Conservation (phyloP, 495 filamentous ascomycete genomes). For the Corynascus novoguineensis region DNA sequence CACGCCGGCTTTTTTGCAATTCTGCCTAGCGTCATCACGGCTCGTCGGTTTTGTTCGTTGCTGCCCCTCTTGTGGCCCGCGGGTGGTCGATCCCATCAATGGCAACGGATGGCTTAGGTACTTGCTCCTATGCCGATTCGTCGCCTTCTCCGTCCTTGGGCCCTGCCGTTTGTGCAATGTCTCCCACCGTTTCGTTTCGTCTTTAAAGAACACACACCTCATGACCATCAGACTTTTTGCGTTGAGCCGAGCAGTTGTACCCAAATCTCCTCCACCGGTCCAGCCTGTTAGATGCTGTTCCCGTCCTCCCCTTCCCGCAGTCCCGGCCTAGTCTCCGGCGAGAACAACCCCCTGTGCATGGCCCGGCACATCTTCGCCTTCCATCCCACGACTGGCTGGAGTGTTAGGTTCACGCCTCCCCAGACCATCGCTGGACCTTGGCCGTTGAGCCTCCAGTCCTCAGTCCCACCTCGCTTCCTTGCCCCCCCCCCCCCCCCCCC, state of each 20-base stretch:
- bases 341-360: constrained; percentile 17
- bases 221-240: constrained; percentile 23
- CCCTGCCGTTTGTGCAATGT: constrained; percentile 16
- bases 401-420: constrained; percentile 25
- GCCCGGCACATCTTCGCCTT: constrained; percentile 20
- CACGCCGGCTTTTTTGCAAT: constrained; percentile 39
- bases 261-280: constrained; percentile 16
- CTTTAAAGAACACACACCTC: constrained; percentile 17
- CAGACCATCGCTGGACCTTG: constrained; percentile 10
- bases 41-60: constrained; percentile 31
- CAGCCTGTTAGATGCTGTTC: constrained; percentile 29
- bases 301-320: constrained; percentile 26
- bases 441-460: constrained; percentile 31
- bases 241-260: constrained; percentile 7
- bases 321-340: constrained; percentile 19
- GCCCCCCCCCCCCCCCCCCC: no score
- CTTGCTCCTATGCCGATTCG: constrained; percentile 10
- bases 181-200: constrained; percentile 12
- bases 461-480: constrained; percentile 14
- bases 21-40: constrained; percentile 36
- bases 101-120: constrained; percentile 22
- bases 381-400: constrained; percentile 17
- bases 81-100: constrained; percentile 13
- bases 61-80: not conserved
- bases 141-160: constrained; percentile 10